phyloP scores from a whole-genome alignment of 495 filamentous ascomycete genomes.

The Daldinia loculata region DNA sequence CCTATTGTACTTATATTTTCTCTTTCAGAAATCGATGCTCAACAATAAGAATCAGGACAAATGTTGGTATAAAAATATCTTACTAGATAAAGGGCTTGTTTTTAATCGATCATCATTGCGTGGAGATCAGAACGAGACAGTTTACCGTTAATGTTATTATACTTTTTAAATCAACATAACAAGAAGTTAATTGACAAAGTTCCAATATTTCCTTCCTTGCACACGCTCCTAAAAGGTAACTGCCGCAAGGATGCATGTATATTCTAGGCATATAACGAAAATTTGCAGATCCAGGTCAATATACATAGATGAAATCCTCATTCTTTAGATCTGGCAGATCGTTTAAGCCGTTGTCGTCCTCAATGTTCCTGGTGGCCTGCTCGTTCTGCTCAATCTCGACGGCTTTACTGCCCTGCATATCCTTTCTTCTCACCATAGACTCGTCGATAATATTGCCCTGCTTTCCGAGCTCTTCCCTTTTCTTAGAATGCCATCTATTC shows the following conservation, averaged over 20 bases:
- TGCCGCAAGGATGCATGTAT: no score
- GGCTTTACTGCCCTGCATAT: conserved; percentile 53
- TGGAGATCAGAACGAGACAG: background rate
- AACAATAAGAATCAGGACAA: background rate
- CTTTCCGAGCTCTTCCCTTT: conserved; percentile 55
- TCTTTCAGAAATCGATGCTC: background rate
- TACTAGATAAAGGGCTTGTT: background rate
- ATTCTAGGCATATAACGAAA: background rate
- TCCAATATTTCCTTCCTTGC: background rate
- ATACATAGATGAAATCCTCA: conserved; percentile 69
- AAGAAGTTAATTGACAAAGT: background rate
- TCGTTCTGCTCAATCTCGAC: conserved; percentile 56
- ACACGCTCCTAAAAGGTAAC: background rate
- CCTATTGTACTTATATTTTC: background rate
- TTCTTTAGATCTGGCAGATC: conserved; percentile 64
- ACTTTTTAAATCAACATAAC: background rate
- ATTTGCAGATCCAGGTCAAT: conserved; percentile 41
- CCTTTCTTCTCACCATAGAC: conserved; percentile 53
- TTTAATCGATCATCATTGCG: background rate
- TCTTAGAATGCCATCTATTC: conserved; percentile 57
- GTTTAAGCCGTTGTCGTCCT: conserved; percentile 58
- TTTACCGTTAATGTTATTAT: background rate
- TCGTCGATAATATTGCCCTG: conserved; percentile 53
- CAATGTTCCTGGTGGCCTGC: conserved; percentile 45
- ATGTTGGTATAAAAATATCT: background rate